Base-by-base conservation (phyloP, 805 yeast genomes). In the Myxozyma neglecta region DNA sequence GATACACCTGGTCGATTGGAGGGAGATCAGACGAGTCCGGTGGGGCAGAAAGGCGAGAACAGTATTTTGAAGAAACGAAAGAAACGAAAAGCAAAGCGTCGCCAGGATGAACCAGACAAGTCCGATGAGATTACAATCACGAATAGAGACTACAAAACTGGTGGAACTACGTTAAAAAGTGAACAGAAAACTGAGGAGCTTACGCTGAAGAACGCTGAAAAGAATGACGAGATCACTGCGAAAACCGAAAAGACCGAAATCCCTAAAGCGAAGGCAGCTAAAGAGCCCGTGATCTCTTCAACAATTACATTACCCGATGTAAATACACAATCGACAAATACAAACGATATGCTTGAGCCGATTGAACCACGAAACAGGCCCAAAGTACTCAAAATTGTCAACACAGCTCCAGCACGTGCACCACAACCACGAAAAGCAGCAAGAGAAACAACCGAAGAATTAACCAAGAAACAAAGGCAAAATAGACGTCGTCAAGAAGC, bases 401-500 rank as follows among this genome's bases (percentile, higher is more conserved):
- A 48, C 18, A 11, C 53, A 2, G 47, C 55, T 14, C 56, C 51
- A 11, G 43, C 51, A 11, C 44, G 36, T 14, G 18, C 10, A n/a
- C 18, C n/a, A 37, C 24, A 20, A 29, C 24, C 37, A 24, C 29
- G 29, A 24, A 43, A 50, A 46, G 35, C 50, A 35, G 29, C 58
- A 20, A 11, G 46, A n/a, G 4, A 49, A 50, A 16, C 29, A 24
- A 24, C 29, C 29, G 55, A 48, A 20, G 55, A 52, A 36, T 39
- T 61, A 16, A 57, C 62, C 8, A 57, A 57, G 35, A 61, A 54
- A 37, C 65, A 61, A 37, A 52, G 65, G 14, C 65, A 61, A 35
- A 61, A 61, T 24, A 29, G 34, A 49, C 59, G 59, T 18, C 56
- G 59, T 18, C 36, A 45, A 16, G 60, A 61, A 32, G 43, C 35